These are phyloP conservation scores for Solanum piurae DNA, from an alignment of 257 asterid genomes.

Conservation along the genomic window DNA sequence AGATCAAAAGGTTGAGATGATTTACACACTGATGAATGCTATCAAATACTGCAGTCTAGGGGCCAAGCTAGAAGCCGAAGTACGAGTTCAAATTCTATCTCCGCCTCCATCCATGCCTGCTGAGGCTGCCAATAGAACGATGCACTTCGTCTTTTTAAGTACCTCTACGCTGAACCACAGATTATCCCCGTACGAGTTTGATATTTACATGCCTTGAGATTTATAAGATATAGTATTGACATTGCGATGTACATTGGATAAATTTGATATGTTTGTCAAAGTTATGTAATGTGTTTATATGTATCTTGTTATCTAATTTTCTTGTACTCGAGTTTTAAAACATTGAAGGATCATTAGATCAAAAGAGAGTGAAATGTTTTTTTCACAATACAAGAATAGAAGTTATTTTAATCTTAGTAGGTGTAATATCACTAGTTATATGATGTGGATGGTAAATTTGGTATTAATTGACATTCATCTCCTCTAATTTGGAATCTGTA, in stretches of 20 bases:
- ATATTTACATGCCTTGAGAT: not conserved
- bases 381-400: not conserved
- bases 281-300: not conserved
- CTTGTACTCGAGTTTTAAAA: not conserved
- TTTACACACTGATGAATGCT: not conserved
- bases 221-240: not conserved
- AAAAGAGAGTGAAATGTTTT: not conserved
- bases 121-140: not conserved
- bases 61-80: not conserved
- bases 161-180: not conserved
- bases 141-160: not conserved
- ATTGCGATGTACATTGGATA: not conserved
- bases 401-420: not conserved
- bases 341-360: not conserved
- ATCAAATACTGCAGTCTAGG: not conserved
- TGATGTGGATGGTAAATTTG: not conserved
- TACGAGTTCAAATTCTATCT: not conserved
- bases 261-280: not conserved
- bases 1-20: constrained; percentile 37
- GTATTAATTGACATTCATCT: not conserved
- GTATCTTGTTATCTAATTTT: not conserved
- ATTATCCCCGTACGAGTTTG: not conserved
- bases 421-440: too few relatives aligned
- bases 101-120: not conserved
- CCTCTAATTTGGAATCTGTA: too few relatives aligned